phyloP scores from a whole-genome alignment of 1,284 basidiomycete genomes.

The Rhizoctonia solani region DNA sequence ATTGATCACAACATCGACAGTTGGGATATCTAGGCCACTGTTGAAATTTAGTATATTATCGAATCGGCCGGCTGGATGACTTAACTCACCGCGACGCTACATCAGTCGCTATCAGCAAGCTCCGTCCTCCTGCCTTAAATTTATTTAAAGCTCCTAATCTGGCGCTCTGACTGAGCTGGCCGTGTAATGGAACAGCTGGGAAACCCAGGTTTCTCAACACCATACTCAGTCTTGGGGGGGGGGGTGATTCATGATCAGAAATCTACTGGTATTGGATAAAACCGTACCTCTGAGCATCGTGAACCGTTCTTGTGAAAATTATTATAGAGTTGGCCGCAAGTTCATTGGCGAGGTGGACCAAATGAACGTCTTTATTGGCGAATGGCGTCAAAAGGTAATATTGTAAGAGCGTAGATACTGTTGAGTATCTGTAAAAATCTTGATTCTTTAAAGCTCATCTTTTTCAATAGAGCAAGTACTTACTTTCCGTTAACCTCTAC shows the following conservation, averaged over 20 bases:
- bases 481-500: slow-evolving; percentile 94
- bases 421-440: slow-evolving; percentile 97
- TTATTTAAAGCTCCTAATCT: slow-evolving; percentile 93
- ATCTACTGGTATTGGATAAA: slow-evolving; percentile 6
- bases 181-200: slow-evolving; percentile 94
- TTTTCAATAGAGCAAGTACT: slow-evolving; percentile 42
- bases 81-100: slow-evolving; percentile 61
- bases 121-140: slow-evolving; percentile 94
- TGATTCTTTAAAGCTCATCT: background rate
- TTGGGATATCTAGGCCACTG: slow-evolving; percentile 94
- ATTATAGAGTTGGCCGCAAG: slow-evolving; percentile 93
- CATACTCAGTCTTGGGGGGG: slow-evolving; percentile 79
- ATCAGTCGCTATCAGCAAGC: slow-evolving; percentile 93
- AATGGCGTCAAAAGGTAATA: slow-evolving; percentile 96
- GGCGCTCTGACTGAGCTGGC: slow-evolving; percentile 92
- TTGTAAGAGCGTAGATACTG: slow-evolving; percentile 93
- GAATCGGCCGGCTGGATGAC: too few relatives aligned
- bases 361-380: slow-evolving; percentile 89
- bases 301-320: slow-evolving; percentile 94
- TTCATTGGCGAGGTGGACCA: slow-evolving; percentile 89
- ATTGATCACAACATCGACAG: slow-evolving; percentile 97
- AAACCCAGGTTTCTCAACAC: slow-evolving; percentile 91
- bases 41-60: slow-evolving; percentile 33
- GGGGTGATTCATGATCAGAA: too few relatives aligned
- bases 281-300: slow-evolving; percentile 80